Conservation (phyloP, 768 basidiomycete genomes). For the Trametes sanguinea region DNA sequence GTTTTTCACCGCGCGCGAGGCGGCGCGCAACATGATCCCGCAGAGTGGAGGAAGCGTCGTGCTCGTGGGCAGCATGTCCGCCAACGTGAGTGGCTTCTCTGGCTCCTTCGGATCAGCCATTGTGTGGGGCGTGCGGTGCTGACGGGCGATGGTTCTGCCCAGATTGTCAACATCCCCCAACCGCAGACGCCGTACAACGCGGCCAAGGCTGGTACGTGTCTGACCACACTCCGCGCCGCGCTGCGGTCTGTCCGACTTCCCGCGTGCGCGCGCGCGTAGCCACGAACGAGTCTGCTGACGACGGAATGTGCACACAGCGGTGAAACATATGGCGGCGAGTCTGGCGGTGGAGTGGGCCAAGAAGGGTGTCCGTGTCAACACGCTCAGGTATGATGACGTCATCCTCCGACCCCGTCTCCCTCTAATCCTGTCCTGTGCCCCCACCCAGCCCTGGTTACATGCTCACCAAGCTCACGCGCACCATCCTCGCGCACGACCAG, state of each 20-base stretch:
- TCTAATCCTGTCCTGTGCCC: background rate
- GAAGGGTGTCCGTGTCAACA: conserved; percentile 83
- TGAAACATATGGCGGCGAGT: conserved; percentile 91
- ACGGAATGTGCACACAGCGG: conserved; percentile 48
- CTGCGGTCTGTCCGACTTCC: conserved; percentile 1
- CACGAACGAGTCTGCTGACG: conserved; percentile 1
- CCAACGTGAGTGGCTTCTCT: conserved; percentile 55
- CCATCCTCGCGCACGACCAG: conserved; percentile 72
- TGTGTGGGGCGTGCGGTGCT: conserved; percentile 17
- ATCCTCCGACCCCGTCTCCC: background rate
- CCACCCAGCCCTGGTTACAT: conserved; percentile 85
- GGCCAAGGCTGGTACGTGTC: conserved; percentile 77
- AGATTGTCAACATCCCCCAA: conserved; percentile 92
- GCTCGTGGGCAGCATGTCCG: conserved; percentile 90
- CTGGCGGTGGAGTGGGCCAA: conserved; percentile 97
- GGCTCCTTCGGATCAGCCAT: background rate
- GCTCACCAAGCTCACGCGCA: conserved; percentile 85
- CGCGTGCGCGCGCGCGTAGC: background rate
- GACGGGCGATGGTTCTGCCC: conserved; percentile 19
- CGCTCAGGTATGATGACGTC: conserved; percentile 54
- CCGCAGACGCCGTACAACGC: conserved; percentile 95
- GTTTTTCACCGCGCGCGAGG: conserved; percentile 96
- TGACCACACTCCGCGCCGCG: background rate
- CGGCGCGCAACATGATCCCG: conserved; percentile 88
- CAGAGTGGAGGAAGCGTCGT: conserved; percentile 79